Conservation (phyloP, 306 rosid species). For the Glycine latifolia region DNA sequence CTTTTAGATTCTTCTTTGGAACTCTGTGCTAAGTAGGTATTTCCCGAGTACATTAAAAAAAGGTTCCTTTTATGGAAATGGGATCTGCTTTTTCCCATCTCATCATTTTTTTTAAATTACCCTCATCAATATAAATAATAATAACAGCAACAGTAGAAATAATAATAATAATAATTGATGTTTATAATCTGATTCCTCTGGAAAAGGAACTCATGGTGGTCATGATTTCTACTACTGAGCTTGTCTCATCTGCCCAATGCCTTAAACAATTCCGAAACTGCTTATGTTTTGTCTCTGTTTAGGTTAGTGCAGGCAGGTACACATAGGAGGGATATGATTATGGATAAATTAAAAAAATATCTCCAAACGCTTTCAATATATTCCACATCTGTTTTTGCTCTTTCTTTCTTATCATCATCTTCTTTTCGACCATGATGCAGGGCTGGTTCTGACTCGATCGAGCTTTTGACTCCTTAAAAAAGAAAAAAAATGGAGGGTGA, state of each 20-base stretch:
- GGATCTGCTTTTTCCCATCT: slow-evolving; percentile 60
- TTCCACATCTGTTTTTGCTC: slow-evolving; percentile 31
- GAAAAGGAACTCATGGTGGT: slow-evolving; percentile 65
- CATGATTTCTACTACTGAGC: slow-evolving; percentile 71
- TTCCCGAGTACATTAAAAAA: slow-evolving; percentile 77
- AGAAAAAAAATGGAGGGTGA: slow-evolving; percentile 81
- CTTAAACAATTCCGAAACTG: slow-evolving; percentile 64
- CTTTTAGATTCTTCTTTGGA: slow-evolving; percentile 77
- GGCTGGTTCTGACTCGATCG: slow-evolving; percentile 58
- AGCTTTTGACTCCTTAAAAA: slow-evolving; percentile 37
- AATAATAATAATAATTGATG: slow-evolving; percentile 15
- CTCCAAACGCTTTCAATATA: slow-evolving; percentile 30
- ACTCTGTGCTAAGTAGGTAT: slow-evolving; percentile 88
- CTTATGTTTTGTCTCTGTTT: slow-evolving; percentile 68
- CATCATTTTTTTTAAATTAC: no score
- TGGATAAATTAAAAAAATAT: slow-evolving; percentile 42
- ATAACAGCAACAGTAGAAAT: no score
- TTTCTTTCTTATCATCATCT: slow-evolving; percentile 38
- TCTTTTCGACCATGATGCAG: slow-evolving; percentile 56
- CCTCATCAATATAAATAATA: no score
- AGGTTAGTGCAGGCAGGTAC: slow-evolving; percentile 68
- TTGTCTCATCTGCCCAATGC: slow-evolving; percentile 80
- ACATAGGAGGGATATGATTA: slow-evolving; percentile 62
- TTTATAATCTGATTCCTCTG: slow-evolving; percentile 61
- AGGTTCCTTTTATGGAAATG: slow-evolving; percentile 85